Evolutionary conservation across 2,329 filamentous ascomycete genomes (phyloP).

Genomic region (Cytospora mali): DNA sequence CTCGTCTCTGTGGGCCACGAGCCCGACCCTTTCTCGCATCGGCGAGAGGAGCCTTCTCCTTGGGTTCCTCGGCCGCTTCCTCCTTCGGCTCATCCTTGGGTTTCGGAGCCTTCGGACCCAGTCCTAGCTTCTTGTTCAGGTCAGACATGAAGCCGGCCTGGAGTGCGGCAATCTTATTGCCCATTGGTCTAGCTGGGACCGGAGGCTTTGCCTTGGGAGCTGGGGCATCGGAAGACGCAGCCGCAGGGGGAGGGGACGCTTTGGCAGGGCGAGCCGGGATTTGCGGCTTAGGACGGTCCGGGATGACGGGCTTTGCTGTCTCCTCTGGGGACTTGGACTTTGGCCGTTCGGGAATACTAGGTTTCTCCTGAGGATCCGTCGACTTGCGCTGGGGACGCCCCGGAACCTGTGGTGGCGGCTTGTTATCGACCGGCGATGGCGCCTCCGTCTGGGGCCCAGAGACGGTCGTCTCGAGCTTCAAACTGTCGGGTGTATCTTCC

Average conservation of each 20-base stretch:
- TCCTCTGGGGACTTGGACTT: conserved; percentile 48
- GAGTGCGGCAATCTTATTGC: conserved; percentile 86
- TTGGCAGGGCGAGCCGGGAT: conserved; percentile 67
- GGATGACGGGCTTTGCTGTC: conserved; percentile 46
- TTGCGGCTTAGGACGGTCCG: conserved; percentile 60
- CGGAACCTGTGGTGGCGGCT: conserved; percentile 68
- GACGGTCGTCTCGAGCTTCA: conserved; percentile 77
- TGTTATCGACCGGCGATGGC: conserved; percentile 42
- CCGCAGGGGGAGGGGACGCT: conserved; percentile 42
- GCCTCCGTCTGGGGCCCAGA: conserved; percentile 54
- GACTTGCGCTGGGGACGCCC: conserved; percentile 52
- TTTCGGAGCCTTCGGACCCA: conserved; percentile 74
- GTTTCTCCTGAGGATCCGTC: conserved; percentile 41
- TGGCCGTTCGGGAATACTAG: conserved; percentile 54
- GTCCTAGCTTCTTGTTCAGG: conserved; percentile 82
- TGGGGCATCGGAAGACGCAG: conserved; percentile 46
- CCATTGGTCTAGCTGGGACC: conserved; percentile 75
- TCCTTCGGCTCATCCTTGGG: conserved; percentile 69
- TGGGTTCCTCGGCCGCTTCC: conserved; percentile 56
- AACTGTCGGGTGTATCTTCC: conserved; percentile 89
- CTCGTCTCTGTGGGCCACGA: conserved; percentile 72
- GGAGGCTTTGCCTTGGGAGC: conserved; percentile 76
- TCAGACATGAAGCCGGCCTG: conserved; percentile 93
- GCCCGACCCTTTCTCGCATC: conserved; percentile 92
- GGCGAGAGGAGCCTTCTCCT: conserved; percentile 75